Base-by-base conservation (phyloP, 2,329 filamentous ascomycete genomes). In the Penicillium sp. region DNA sequence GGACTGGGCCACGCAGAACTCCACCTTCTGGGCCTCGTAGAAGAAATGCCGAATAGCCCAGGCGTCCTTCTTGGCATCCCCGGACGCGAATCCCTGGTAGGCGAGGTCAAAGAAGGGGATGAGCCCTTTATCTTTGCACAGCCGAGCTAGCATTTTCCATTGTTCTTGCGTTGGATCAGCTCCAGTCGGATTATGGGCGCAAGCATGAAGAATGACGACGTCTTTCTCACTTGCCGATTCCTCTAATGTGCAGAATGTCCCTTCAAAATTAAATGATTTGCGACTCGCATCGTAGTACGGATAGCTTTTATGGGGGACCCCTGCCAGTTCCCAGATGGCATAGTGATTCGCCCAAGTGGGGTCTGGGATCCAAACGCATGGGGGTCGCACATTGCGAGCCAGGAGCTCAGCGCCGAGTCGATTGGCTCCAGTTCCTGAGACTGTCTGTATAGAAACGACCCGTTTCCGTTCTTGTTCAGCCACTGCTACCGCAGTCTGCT, bases 101-200 rank as follows among this genome's bases (percentile, higher is more conserved):
- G 92, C 92, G 52, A 83, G 88, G 77, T 97, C 92, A 73, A 97
- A 96, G 80, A 97, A 96, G 60, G 91, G 91, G 74, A 97, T 95
- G 70, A 95, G 87, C 56, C 82, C 82, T 77, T 88, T 92, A 64
- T 81, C 72, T 64, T 81, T 81, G 68, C 95, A 84, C 33, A 95
- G 68, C 34, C 78, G 73, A 39, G 89, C 88, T 46, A 95, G 79
- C 73, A 89, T 80, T 70, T 84, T 86, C 90, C 90, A 95, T 74
- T 95, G 89, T 40, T 88, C 86, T 56, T 83, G 75, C 13, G 88
- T 91, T 5, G 88, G 88, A 72, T 95, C 90, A 52, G 95, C 88
- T 44, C 90, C 90, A 0, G 90, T 95, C 16, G 90, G 90, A 75
- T 95, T 95, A 77, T 95, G 90, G 18, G 90, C 90, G 67, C 90